These are phyloP conservation scores for Tolypocladium endophyticum DNA, from an alignment of 2,329 filamentous ascomycete genomes.

Conservation along the genomic window DNA sequence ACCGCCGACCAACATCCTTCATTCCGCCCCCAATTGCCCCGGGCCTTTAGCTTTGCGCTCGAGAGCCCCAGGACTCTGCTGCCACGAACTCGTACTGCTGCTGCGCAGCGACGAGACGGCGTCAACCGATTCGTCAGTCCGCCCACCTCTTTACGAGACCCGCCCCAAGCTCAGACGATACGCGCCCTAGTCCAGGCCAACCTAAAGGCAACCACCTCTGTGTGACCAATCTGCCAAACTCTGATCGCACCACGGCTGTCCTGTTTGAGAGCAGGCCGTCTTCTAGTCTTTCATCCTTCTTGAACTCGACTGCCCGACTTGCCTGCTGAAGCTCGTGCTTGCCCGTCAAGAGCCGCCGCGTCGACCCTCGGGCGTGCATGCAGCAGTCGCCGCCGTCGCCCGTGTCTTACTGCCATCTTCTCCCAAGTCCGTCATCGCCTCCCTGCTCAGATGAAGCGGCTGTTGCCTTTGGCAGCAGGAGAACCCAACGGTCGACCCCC, in stretches of 20 bases:
- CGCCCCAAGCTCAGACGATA: background rate
- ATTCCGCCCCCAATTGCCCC: background rate
- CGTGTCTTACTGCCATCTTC: background rate
- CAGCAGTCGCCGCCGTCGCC: background rate
- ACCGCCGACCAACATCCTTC: background rate
- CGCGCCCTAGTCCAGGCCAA: background rate
- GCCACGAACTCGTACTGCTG: background rate
- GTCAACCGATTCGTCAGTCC: background rate
- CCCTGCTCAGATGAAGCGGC: background rate
- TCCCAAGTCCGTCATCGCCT: background rate
- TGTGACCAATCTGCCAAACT: background rate
- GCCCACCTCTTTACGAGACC: background rate
- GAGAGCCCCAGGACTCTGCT: background rate
- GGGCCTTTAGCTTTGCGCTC: background rate
- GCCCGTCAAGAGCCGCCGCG: background rate
- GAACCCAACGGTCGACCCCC: background rate
- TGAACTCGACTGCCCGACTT: background rate
- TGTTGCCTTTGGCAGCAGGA: background rate
- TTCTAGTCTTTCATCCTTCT: background rate
- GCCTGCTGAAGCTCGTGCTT: background rate
- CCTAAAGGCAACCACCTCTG: background rate
- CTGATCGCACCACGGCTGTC: background rate
- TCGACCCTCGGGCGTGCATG: background rate
- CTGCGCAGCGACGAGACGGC: background rate
- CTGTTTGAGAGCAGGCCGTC: background rate